phyloP scores from a whole-genome alignment of 352 stramenopile genomes.

The Globisporangium carolinianum region DNA sequence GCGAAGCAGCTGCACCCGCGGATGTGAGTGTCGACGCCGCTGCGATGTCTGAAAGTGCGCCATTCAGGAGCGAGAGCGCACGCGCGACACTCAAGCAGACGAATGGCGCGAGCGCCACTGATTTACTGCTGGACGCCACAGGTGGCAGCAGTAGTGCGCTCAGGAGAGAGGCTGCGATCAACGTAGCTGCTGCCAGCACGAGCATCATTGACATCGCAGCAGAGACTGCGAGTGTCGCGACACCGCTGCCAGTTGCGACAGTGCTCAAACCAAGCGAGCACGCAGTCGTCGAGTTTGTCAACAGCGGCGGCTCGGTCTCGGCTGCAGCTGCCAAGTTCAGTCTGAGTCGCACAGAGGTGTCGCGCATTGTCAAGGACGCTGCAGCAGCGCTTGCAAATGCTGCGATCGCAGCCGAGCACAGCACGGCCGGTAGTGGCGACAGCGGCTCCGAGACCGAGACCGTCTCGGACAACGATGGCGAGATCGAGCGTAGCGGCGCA shows the following conservation, averaged over 20 bases:
- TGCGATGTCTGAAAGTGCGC: conserved; percentile 2
- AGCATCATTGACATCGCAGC: conserved; percentile 1
- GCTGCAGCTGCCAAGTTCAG: conserved; percentile 21
- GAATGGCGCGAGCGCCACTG: not conserved
- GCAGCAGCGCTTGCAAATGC: not conserved
- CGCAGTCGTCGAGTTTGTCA: conserved; percentile 17
- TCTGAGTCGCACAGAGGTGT: conserved; percentile 20
- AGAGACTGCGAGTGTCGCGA: not conserved
- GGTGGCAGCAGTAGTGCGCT: conserved; percentile 5
- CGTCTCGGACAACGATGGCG: not conserved
- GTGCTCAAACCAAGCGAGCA: not conserved
- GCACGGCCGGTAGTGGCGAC: not conserved
- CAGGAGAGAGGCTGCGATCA: not conserved
- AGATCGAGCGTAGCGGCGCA: not conserved
- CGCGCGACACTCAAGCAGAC: not conserved
- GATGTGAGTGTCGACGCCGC: not conserved
- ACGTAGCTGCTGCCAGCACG: not conserved
- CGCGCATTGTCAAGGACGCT: conserved; percentile 19
- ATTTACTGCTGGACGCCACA: not conserved
- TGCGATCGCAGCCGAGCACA: not conserved
- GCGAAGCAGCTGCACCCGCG: not conserved
- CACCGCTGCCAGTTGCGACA: not conserved
- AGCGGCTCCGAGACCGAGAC: conserved; percentile 1
- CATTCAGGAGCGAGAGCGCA: conserved; percentile 3
- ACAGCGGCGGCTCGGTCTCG: conserved; percentile 17